Base-by-base conservation (phyloP, 129 eudicot species). In the Silybum marianum region DNA sequence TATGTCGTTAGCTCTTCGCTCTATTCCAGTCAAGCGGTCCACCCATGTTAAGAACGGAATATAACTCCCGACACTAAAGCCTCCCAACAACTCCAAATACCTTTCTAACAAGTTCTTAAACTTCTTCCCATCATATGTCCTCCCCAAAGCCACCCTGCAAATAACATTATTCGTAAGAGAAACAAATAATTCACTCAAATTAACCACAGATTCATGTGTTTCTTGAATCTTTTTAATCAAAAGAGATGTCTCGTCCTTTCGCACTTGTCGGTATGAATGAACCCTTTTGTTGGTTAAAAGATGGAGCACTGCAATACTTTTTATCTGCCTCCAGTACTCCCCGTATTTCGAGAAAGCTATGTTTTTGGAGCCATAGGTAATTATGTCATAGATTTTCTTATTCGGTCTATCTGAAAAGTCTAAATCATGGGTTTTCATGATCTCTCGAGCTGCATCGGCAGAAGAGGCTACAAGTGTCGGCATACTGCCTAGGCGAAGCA, bases 271-370 rank as follows among this genome's bases (percentile, higher is more conserved):
- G 71, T 74, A 86, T 3, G 86, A 83, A 10, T 72, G 67, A 23
- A 89, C 89, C 38, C 77, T 85, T 69, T 38, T 74, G 23, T 28
- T 73, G 42, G 85, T 86, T 3, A 88, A 58, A 18, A 88, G 80
- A 4, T 72, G 82, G 38, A 83, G 72, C 13, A 78, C 58, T 3
- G 82, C 51, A 65, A 77, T 79, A 77, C 89, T 76, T 68, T 78
- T 85, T 6, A 79, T 11, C 63, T 83, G 91, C 42, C 87, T 82
- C 91, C 87, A 85, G 9, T 82, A 80, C 23, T 84, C 87, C 6
- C 85, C 84, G 10, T 81, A 85, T 13, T 48, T n/a, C 6, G 60
- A 14, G 60, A 48, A 48, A 48, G 60, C 60, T 48, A 38, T 38
- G 42, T 6, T 7, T 38, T 38, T 38, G 42, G 42, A 38, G 42